These are phyloP conservation scores for Tolypocladium pustulatum DNA, from an alignment of 2,329 filamentous ascomycete genomes.

Conservation along the genomic window DNA sequence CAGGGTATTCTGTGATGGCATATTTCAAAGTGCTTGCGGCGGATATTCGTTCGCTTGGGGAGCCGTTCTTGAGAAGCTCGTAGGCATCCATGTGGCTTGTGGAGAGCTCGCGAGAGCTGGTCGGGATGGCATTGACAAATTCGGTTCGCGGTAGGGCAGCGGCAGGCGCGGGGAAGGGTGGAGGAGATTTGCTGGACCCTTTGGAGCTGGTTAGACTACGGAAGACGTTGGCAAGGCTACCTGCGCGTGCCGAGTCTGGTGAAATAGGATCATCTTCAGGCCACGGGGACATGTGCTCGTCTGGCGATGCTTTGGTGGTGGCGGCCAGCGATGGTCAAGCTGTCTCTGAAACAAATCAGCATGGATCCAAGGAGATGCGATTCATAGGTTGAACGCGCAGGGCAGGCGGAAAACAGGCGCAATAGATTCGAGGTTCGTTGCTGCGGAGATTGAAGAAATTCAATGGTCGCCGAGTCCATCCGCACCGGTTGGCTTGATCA, in stretches of 20 bases:
- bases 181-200: slow-evolving; percentile 36
- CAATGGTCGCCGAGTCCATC: neutral
- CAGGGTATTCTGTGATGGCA: slow-evolving; percentile 46
- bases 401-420: neutral
- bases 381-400: no score
- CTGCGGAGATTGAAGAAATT: neutral
- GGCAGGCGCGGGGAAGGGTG: slow-evolving; percentile 27
- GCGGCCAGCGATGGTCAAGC: neutral
- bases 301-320: neutral
- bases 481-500: neutral
- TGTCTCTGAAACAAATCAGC: slow-evolving; percentile 1
- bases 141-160: slow-evolving; percentile 31
- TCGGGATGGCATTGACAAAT: slow-evolving; percentile 31
- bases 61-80: slow-evolving; percentile 42
- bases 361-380: neutral
- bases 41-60: slow-evolving; percentile 40
- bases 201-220: slow-evolving; percentile 49
- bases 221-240: slow-evolving; percentile 53
- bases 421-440: neutral
- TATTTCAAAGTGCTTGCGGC: slow-evolving; percentile 48
- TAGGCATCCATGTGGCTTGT: slow-evolving; percentile 43
- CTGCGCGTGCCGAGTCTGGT: slow-evolving; percentile 42
- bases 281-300: slow-evolving; percentile 49
- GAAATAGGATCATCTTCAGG: slow-evolving; percentile 45
- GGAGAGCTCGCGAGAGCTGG: slow-evolving; percentile 32